Conservation (phyloP, 1,139 yeast species). For the Suhomyces choctaworum region DNA sequence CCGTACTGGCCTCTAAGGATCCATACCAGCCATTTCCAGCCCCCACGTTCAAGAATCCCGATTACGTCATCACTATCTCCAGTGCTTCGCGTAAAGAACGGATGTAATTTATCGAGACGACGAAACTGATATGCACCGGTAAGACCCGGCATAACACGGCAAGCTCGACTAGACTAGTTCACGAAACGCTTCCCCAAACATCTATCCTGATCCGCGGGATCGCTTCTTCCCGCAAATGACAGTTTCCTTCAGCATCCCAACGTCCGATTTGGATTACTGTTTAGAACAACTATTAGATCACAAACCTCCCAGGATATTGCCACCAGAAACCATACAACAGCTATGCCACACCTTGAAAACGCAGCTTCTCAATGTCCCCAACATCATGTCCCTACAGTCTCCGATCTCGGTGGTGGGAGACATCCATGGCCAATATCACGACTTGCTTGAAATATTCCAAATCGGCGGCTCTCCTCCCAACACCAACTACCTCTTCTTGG, state of each 20-base stretch:
- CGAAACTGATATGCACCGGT: too few relatives aligned
- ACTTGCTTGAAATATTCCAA: constrained; percentile 82
- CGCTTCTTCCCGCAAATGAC: constrained; percentile 27
- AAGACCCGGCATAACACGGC: neutral
- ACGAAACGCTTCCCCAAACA: neutral
- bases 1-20: too few relatives aligned
- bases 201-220: neutral
- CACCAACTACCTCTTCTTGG: constrained; percentile 87
- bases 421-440: constrained; percentile 97
- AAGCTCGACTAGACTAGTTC: neutral
- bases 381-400: constrained; percentile 77
- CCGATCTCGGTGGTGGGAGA: constrained; percentile 99
- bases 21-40: too few relatives aligned
- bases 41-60: too few relatives aligned
- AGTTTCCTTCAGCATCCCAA: constrained; percentile 33
- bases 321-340: constrained; percentile 42
- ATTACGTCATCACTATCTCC: too few relatives aligned
- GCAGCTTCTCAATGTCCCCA: constrained; percentile 46
- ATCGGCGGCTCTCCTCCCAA: constrained; percentile 94
- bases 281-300: constrained; percentile 44
- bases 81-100: too few relatives aligned
- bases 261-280: constrained; percentile 46
- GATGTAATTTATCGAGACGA: too few relatives aligned
- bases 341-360: constrained; percentile 46
- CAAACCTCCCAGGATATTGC: constrained; percentile 46